Evolutionary conservation across 164 flowering plant genomes (phyloP), one percentile per base, ranked within the genome.

Genomic region (Nymphaea colorata): DNA sequence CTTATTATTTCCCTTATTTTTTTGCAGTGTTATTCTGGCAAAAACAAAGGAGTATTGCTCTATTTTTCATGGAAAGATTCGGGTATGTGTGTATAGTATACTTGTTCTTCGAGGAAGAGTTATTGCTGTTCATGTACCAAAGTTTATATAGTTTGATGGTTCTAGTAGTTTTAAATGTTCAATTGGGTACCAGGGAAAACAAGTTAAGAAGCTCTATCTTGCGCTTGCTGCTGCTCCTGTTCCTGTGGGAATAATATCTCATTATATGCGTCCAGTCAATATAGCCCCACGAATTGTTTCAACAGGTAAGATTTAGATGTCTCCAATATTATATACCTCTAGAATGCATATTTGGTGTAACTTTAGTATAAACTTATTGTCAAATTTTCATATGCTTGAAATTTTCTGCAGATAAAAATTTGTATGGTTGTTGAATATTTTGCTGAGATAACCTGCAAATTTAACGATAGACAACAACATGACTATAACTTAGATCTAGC

Each of bases 161-260:
- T n/a, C 63, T 61, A 6, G 63, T 61, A 4, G 8, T 61, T n/a
- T 61, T 6, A 61, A 7, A n/a, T 5, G 8, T 61, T 61, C 55
- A 47, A 6, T 6, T 51, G 53, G 5, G 36, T 41, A 65, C 36
- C 84, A 93, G 98, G 98, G 89, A 64, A 89, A 86, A 72, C 82
- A 76, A 74, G 93, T 91, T 65, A 89, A 84, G 82, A 93, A 93
- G 81, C 87, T 86, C 65, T 93, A 93, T 82, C 90, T 83, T 72
- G 98, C 96, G 67, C 90, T 93, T 76, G 87, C 93, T 74, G 87
- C 91, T 76, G 87, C 91, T 70, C 96, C 94, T 65, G 74, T 93
- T 68, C 88, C 90, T 18, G 45, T 76, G 78, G 98, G 98, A 71
- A 70, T 86, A 62, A 71, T 91, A 60, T 82, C 88, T 67, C 97